A percentile compares a stretch with the other conserved stretches of the same genome.
These are phyloP conservation scores for Pleurotus platypus DNA, from an alignment of 768 basidiomycete genomes.

Conservation along the genomic window DNA sequence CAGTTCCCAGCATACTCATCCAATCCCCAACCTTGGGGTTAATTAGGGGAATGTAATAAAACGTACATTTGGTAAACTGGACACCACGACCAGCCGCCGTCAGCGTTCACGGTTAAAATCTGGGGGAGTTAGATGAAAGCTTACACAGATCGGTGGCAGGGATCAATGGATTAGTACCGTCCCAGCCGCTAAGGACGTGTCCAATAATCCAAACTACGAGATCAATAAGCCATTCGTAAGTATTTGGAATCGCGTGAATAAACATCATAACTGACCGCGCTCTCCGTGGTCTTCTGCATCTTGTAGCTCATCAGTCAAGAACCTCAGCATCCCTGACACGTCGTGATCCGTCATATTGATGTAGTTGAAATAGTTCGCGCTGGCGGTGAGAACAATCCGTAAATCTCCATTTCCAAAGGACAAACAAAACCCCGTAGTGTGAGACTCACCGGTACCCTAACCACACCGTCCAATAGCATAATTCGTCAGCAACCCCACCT, in stretches of 20 bases:
- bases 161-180: conserved; percentile 59
- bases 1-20: too few species aligned
- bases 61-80: conserved; percentile 37
- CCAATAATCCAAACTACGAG: conserved; percentile 49
- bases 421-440: neutral
- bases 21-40: too few species aligned
- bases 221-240: neutral
- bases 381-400: conserved; percentile 14
- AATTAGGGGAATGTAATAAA: neutral
- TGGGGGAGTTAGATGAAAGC: too few species aligned
- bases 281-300: conserved; percentile 76
- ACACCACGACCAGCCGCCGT: too few species aligned
- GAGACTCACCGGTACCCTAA: conserved; percentile 32
- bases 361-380: conserved; percentile 73
- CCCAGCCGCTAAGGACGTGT: conserved; percentile 58
- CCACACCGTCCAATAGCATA: neutral
- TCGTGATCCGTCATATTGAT: conserved; percentile 71
- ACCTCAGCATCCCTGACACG: conserved; percentile 71
- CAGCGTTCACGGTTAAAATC: too few species aligned
- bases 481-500: neutral
- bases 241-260: too few species aligned
- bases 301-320: conserved; percentile 76
- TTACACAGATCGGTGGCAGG: conserved; percentile 70
- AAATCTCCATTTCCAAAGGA: too few species aligned
- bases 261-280: conserved; percentile 41